Conservation (phyloP, 2,329 filamentous ascomycete genomes). For the Thielaviopsis ethacetica region DNA sequence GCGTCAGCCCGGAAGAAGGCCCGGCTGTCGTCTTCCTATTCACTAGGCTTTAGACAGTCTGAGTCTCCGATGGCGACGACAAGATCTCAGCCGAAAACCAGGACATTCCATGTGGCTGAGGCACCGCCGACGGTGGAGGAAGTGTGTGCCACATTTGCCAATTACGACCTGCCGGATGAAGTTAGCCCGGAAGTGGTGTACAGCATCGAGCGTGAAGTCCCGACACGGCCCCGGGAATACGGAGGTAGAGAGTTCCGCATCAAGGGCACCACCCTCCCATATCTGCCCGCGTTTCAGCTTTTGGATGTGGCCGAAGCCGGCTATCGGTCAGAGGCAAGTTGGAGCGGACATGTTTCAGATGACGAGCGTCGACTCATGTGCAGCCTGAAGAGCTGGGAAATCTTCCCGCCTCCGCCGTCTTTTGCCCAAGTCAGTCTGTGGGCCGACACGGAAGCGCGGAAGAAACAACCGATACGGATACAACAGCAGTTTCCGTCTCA, state of each 20-base stretch:
- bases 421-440: slow-evolving; percentile 56
- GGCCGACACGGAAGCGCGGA: not conserved
- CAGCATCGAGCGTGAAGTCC: slow-evolving; percentile 68
- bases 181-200: slow-evolving; percentile 81
- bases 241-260: slow-evolving; percentile 74
- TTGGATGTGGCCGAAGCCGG: slow-evolving; percentile 24
- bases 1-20: not conserved
- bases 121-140: slow-evolving; percentile 16
- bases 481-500: slow-evolving; percentile 43
- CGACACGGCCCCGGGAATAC: slow-evolving; percentile 61
- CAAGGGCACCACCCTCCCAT: slow-evolving; percentile 58
- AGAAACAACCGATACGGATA: not conserved
- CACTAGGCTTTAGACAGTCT: not conserved
- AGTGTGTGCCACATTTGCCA: slow-evolving; percentile 14
- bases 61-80: not conserved
- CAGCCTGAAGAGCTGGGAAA: slow-evolving; percentile 54
- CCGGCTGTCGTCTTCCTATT: not conserved
- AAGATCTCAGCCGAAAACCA: not conserved
- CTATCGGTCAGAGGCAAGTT: not conserved
- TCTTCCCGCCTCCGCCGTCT: slow-evolving; percentile 53
- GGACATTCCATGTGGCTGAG: not conserved
- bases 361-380: slow-evolving; percentile 13
- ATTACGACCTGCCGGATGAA: slow-evolving; percentile 36
- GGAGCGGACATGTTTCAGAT: slow-evolving; percentile 1
- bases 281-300: slow-evolving; percentile 62